Evolutionary conservation across 73 alveolate genomes (phyloP), one percentile per base, ranked within the genome.

Genomic region (Stentor roeselii): DNA sequence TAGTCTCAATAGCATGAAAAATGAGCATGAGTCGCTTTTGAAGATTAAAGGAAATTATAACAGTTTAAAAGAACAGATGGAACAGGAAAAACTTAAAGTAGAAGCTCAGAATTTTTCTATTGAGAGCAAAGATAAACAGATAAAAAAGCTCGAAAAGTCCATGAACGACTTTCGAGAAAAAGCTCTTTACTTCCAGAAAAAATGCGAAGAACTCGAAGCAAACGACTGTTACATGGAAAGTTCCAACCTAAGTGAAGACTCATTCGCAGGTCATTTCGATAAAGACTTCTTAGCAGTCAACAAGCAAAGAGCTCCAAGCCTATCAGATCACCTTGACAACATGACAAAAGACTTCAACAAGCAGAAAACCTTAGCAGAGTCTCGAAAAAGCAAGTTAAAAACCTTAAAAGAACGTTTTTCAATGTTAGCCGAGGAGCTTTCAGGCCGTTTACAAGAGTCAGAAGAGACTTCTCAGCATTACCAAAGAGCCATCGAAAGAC

Each of bases 71-170:
- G 80, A 67, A 67, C 41, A n/a, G 14, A 14, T 67, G 34, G 80
- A 32, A 2, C 37, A 67, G 11, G 80, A 67, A 67, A 67, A 67
- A 67, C 27, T 14, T 21, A 67, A 67, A 67, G 34, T n/a, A 1
- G 80, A 67, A 40, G 11, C 37, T 2, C 80, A 27, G 21, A 0
- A 21, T 67, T 67, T 67, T 67, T 15, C 41, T 11, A 30, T 21
- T 30, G 80, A 67, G 34, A 67, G 21, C 14, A 67, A 67, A 67
- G 80, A 67, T 30, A 67, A 67, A 34, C 80, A 30, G 37, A 67
- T 67, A 67, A 67, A 67, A 32, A 21, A 67, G 37, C 80, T 67
- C 0, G 37, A 21, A 67, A 67, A 67, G 80, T 27, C n/a, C 27
- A 2, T 30, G 14, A 30, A 67, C 34, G 80, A 67, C 21, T 67